Evolutionary conservation across 2,329 filamentous ascomycete species (phyloP), one percentile per base, ranked within the genome.

Genomic region (Alternaria brassicicola): DNA sequence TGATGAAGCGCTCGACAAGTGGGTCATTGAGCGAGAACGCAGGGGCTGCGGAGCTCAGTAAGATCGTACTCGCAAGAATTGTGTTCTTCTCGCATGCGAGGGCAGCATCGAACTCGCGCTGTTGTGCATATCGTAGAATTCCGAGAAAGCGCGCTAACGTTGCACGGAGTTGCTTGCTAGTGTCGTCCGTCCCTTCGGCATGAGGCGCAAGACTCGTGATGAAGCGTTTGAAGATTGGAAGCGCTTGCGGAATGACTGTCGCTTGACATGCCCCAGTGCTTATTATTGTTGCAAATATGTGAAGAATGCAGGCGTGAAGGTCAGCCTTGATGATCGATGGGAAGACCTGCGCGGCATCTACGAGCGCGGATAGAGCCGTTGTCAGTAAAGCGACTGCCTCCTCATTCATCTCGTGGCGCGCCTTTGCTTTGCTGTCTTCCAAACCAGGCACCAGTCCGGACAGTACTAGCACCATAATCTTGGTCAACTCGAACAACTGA

Each of bases 321-420:
- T 99, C 95, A 9, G 93, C 94, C 74, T 95, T 95, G 81, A 99
- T 99, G 69, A 99, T 93, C 2, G 91, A 88, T 0, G 96, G 96
- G 78, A 99, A 99, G 15, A 98, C 93, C 61, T 96, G 92, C 6
- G 95, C 93, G 1, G 95, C 93, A 72, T 98, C 92, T 3, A 98
- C 95, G 2, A 99, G 86, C 1, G 95, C 92, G 59, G 93, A 90
- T 2, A 99, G 83, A 0, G 92, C 89, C 2, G 90, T 88, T 23
- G 88, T 88, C 48, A 97, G 87, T 3, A 99, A 86, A 2, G 89
- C 82, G 17, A 96, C 85, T 1, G 92, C 91, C 76, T 98, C 94
- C 68, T 97, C 93, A 1, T 91, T 93, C 70, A 96, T 88, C 68
- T 90, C 88, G 70, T 92, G 88, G 43, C 91, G 88, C 26, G 86